phyloP scores from a whole-genome alignment of 2,329 filamentous ascomycete species.

The Pezicula radicicola region DNA sequence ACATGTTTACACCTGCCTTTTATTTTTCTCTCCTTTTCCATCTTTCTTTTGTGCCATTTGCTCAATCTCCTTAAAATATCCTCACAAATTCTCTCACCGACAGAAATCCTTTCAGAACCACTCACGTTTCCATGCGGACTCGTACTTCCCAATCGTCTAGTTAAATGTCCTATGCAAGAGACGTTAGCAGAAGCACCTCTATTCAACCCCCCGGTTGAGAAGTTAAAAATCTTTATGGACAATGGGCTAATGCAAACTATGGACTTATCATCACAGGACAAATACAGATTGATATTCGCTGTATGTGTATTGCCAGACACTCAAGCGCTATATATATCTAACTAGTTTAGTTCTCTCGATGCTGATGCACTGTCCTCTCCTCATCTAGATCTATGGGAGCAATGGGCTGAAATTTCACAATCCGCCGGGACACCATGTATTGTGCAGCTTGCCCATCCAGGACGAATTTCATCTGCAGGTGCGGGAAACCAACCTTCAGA shows the following conservation, averaged over 20 bases:
- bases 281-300: constrained; percentile 41
- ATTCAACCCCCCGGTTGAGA: constrained; percentile 29
- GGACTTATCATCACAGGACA: constrained; percentile 39
- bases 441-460: constrained; percentile 42
- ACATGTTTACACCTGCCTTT: neutral
- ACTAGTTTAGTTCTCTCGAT: constrained; percentile 12
- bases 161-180: constrained; percentile 31
- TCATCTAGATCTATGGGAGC: constrained; percentile 26
- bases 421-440: constrained; percentile 37
- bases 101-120: constrained; percentile 8
- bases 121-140: constrained; percentile 12
- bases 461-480: constrained; percentile 37
- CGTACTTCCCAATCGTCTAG: constrained; percentile 11
- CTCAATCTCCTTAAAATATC: neutral
- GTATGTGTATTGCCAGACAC: neutral
- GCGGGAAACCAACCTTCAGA: constrained; percentile 34
- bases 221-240: constrained; percentile 34
- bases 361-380: constrained; percentile 18
- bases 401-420: constrained; percentile 32
- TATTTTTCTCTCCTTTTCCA: neutral
- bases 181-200: constrained; percentile 26
- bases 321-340: too few relatives aligned
- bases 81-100: constrained; percentile 4
- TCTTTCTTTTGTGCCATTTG: neutral
- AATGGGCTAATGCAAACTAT: constrained; percentile 38